Percentiles rank a stretch among this genome's conserved stretches.
Evolutionary conservation across 2,329 filamentous ascomycete species (phyloP).

Genomic region (Pseudogymnoascus sp.): DNA sequence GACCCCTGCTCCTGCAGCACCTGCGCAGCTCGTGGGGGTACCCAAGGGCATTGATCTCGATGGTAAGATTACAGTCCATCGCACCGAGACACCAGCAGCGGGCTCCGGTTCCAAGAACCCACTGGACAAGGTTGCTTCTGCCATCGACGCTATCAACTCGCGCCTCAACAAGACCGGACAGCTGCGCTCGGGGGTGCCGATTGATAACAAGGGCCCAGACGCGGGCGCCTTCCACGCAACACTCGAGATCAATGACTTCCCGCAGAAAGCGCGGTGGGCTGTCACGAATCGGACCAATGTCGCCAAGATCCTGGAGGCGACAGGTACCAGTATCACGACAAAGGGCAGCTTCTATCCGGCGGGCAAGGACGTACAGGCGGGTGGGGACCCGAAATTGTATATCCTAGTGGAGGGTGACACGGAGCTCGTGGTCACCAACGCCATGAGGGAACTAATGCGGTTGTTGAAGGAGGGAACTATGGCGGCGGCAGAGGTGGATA

Average conservation of each 20-base stretch:
- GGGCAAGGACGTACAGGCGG: slow-evolving; percentile 69
- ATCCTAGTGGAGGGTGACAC: slow-evolving; percentile 97
- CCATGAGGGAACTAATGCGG: slow-evolving; percentile 81
- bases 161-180: slow-evolving; percentile 84
- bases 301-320: slow-evolving; percentile 91
- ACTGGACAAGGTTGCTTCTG: slow-evolving; percentile 80
- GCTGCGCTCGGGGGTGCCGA: slow-evolving; percentile 82
- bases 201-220: slow-evolving; percentile 97
- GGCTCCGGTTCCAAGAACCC: slow-evolving; percentile 46
- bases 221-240: slow-evolving; percentile 95
- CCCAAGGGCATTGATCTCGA: slow-evolving; percentile 52
- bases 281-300: slow-evolving; percentile 98
- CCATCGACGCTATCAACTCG: slow-evolving; percentile 82
- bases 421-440: slow-evolving; percentile 80
- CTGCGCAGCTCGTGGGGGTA: slow-evolving; percentile 34
- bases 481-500: slow-evolving; percentile 79
- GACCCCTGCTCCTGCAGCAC: slow-evolving; percentile 27
- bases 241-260: slow-evolving; percentile 98
- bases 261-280: slow-evolving; percentile 95
- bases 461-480: slow-evolving; percentile 84
- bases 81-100: slow-evolving; percentile 49
- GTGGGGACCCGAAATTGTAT: slow-evolving; percentile 85
- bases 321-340: slow-evolving; percentile 91
- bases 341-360: slow-evolving; percentile 84
- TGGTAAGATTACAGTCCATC: slow-evolving; percentile 64